Conservation (phyloP, 2,329 filamentous ascomycete species). For the Colletotrichum horii region DNA sequence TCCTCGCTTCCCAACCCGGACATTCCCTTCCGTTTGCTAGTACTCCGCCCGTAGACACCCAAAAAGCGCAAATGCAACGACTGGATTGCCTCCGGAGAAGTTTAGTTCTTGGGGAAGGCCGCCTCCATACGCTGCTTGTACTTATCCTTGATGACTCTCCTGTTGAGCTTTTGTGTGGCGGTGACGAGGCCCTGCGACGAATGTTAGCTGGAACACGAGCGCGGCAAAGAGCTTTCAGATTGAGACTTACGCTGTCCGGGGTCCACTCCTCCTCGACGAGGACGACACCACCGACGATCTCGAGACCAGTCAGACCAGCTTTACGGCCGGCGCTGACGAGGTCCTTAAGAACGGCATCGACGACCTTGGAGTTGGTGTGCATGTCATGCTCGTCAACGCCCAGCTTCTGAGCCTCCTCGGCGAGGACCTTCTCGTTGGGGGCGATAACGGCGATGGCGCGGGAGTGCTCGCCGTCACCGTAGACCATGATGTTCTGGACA, state of each 20-base stretch:
- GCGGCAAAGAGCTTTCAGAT: neutral
- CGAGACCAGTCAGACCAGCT: constrained; percentile 71
- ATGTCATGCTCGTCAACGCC: constrained; percentile 73
- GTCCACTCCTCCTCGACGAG: constrained; percentile 89
- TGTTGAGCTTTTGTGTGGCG: constrained; percentile 67
- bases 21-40: neutral
- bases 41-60: neutral
- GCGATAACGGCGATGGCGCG: constrained; percentile 85
- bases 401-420: constrained; percentile 61
- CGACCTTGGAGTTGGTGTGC: constrained; percentile 70
- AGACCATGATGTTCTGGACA: constrained; percentile 86
- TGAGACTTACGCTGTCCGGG: constrained; percentile 74
- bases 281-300: constrained; percentile 78
- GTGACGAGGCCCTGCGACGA: constrained; percentile 60
- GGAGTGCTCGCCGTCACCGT: constrained; percentile 75
- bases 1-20: neutral
- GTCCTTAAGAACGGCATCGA: constrained; percentile 67
- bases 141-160: constrained; percentile 53
- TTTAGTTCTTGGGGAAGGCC: constrained; percentile 32
- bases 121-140: constrained; percentile 59
- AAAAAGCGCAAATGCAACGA: neutral
- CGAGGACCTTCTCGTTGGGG: constrained; percentile 68
- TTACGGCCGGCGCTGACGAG: constrained; percentile 68
- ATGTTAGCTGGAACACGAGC: constrained; percentile 19
- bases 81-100: neutral